Evolutionary conservation across 2,329 filamentous ascomycete species (phyloP).

Genomic region (Pyrenophora tritici-repentis): DNA sequence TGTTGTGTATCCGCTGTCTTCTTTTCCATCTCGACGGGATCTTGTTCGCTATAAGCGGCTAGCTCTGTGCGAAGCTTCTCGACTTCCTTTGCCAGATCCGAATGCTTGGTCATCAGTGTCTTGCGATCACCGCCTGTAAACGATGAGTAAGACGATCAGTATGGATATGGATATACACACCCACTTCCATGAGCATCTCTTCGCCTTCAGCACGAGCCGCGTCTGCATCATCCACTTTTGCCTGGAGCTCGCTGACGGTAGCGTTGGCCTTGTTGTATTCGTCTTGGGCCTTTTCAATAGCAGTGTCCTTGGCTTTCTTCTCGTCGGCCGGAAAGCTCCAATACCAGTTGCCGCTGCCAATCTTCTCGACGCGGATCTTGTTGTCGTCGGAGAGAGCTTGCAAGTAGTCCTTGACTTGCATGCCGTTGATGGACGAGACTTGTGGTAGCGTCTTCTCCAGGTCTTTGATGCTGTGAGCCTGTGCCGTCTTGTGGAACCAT

Average conservation of each 20-base stretch:
- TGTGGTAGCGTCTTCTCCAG: constrained; percentile 67
- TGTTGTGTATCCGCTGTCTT: constrained; percentile 42
- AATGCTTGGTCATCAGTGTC: constrained; percentile 45
- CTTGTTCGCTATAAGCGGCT: constrained; percentile 52
- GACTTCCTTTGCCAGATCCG: constrained; percentile 44
- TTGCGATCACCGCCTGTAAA: constrained; percentile 41
- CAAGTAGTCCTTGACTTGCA: constrained; percentile 71
- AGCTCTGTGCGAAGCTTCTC: constrained; percentile 49
- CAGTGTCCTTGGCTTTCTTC: constrained; percentile 52
- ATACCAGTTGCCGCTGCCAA: constrained; percentile 74
- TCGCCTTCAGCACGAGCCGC: constrained; percentile 48
- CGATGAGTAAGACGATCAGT: neutral
- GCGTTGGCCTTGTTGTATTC: constrained; percentile 47
- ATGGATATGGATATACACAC: constrained; percentile 17
- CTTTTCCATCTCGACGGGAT: constrained; percentile 52
- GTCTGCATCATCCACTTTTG: constrained; percentile 48
- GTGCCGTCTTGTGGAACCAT: constrained; percentile 64
- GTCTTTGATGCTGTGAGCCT: constrained; percentile 69
- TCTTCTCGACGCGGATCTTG: constrained; percentile 69
- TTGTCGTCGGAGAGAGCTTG: constrained; percentile 66
- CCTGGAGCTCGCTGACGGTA: constrained; percentile 46
- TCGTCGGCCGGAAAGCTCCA: constrained; percentile 69
- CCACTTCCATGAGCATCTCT: constrained; percentile 40
- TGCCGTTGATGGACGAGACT: constrained; percentile 66
- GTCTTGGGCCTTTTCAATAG: constrained; percentile 44